Conservation (phyloP, 495 filamentous ascomycete genomes). For the Neurospora sp. region DNA sequence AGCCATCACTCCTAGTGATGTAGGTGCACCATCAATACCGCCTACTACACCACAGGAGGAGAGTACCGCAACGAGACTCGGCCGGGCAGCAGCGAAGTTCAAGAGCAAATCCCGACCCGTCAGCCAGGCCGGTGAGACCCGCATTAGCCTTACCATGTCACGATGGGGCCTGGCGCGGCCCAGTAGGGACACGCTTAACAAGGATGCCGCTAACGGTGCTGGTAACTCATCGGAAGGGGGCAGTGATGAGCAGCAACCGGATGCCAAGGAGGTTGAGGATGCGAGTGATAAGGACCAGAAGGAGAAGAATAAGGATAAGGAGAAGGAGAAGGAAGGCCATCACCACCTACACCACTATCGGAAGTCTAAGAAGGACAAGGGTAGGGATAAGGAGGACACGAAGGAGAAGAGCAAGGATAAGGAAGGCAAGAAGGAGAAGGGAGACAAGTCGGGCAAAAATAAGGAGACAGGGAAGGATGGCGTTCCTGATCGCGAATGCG, state of each 20-base stretch:
- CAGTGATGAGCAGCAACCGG: constrained; percentile 26
- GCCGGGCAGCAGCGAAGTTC: constrained; percentile 50
- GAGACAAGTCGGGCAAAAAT: constrained; percentile 13
- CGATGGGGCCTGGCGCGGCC: constrained; percentile 46
- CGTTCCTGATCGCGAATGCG: constrained; percentile 62
- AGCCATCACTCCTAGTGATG: constrained; percentile 17
- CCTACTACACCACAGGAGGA: constrained; percentile 41
- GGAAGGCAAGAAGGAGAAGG: constrained; percentile 18
- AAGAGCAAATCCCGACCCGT: constrained; percentile 53
- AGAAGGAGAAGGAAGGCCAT: constrained; percentile 30
- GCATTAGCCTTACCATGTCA: constrained; percentile 57
- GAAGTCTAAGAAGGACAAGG: constrained; percentile 31
- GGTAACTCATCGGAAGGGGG: constrained; percentile 11
- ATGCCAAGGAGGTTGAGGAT: constrained; percentile 22
- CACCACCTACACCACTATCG: constrained; percentile 29
- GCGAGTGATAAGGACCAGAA: constrained; percentile 35
- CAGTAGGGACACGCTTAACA: constrained; percentile 36
- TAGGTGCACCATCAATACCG: constrained; percentile 21
- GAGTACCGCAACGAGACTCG: constrained; percentile 38
- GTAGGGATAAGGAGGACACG: constrained; percentile 22
- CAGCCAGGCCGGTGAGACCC: constrained; percentile 56
- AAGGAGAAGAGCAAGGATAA: constrained; percentile 29
- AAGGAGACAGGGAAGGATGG: constrained; percentile 22
- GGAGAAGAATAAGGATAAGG: constrained; percentile 18
- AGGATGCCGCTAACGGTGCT: constrained; percentile 17